phyloP scores from a whole-genome alignment of 306 rosid genomes.

The Cicer bijugum region DNA sequence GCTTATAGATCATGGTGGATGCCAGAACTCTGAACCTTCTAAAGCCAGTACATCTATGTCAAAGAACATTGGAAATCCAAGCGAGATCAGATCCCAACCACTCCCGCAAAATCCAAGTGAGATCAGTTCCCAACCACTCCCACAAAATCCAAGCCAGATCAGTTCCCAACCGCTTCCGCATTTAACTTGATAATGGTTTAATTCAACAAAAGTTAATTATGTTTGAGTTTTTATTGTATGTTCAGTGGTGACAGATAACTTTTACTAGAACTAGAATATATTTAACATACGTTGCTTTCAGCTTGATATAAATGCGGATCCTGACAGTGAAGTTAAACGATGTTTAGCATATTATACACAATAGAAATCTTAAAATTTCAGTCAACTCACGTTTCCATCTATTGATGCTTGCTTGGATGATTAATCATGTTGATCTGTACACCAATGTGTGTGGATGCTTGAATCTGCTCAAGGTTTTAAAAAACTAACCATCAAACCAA shows the following conservation, averaged over 20 bases:
- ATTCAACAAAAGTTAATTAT: constrained; percentile 10
- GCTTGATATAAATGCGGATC: constrained; percentile 34
- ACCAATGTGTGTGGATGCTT: neutral
- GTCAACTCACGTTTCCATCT: neutral
- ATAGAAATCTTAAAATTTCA: constrained; percentile 25
- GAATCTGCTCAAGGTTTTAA: neutral
- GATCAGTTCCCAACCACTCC: neutral
- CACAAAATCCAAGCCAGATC: constrained; percentile 9
- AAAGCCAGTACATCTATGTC: constrained; percentile 30
- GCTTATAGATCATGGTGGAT: constrained; percentile 21
- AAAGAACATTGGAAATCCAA: constrained; percentile 29
- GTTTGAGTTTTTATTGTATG: neutral
- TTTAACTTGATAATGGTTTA: constrained; percentile 36
- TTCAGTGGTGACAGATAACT: constrained; percentile 28
- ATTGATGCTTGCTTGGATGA: neutral
- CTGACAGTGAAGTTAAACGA: constrained; percentile 11
- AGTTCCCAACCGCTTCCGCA: constrained; percentile 22
- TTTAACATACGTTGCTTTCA: neutral
- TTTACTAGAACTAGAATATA: constrained; percentile 40
- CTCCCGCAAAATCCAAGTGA: neutral
- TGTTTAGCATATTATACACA: constrained; percentile 24
- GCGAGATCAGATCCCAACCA: constrained; percentile 21
- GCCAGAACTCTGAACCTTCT: constrained; percentile 31
- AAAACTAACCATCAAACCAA: neutral
- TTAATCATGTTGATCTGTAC: neutral